A percentile compares a stretch with the other conserved stretches of the same genome.
phyloP scores from a whole-genome alignment of 2,329 filamentous ascomycete species.

The Amesomyces nigricolor region DNA sequence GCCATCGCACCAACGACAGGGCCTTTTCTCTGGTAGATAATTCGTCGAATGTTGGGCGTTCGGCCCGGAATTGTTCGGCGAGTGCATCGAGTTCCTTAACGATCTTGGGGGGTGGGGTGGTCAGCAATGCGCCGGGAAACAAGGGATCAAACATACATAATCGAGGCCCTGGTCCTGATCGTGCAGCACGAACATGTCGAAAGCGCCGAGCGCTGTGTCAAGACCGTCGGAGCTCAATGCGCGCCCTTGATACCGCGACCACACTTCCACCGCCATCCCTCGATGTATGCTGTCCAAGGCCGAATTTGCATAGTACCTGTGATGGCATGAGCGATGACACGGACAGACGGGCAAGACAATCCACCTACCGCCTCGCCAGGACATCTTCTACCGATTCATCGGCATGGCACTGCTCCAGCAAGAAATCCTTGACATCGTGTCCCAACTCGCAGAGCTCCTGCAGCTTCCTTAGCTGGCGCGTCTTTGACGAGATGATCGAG shows the following conservation, averaged over 20 bases:
- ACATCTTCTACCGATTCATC: constrained; percentile 62
- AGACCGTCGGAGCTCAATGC: constrained; percentile 38
- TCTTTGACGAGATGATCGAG: constrained; percentile 63
- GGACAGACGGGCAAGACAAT: neutral
- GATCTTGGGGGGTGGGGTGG: constrained; percentile 17
- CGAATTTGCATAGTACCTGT: constrained; percentile 68
- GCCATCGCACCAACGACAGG: constrained; percentile 60
- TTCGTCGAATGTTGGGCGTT: constrained; percentile 47
- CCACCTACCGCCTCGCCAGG: constrained; percentile 60
- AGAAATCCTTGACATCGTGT: constrained; percentile 83
- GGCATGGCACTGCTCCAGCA: constrained; percentile 60
- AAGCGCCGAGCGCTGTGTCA: constrained; percentile 71
- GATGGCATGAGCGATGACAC: neutral
- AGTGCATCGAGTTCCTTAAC: constrained; percentile 54
- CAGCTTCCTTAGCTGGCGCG: constrained; percentile 63
- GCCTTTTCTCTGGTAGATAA: constrained; percentile 64
- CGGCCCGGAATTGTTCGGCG: constrained; percentile 48
- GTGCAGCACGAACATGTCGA: constrained; percentile 83
- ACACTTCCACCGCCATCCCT: constrained; percentile 70
- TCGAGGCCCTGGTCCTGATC: constrained; percentile 67
- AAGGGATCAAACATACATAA: constrained; percentile 46
- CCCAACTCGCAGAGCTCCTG: constrained; percentile 66
- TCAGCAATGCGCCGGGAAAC: constrained; percentile 12
- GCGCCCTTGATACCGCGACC: constrained; percentile 51
- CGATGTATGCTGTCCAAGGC: constrained; percentile 77